Percentiles rank a stretch among this genome's conserved stretches.
Evolutionary conservation across 441 rosid species (phyloP).

Genomic region (Flueggea neowawraea): DNA sequence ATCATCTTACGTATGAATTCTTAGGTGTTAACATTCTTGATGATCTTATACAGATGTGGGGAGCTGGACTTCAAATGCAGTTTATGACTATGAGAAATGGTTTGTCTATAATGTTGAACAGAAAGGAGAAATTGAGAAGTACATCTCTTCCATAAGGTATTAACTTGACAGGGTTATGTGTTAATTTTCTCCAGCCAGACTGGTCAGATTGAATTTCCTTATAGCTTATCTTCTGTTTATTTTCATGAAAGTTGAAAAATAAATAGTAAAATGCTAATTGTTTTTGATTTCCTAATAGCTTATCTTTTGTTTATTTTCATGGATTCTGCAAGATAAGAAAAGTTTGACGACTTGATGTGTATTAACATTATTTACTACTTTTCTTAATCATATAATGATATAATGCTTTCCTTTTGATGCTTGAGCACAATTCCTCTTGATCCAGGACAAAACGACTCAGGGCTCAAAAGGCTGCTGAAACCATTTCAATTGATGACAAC

Average conservation of each 20-base stretch:
- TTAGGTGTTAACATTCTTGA: not conserved
- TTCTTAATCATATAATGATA: no score
- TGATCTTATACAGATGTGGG: constrained; percentile 41
- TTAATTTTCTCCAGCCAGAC: no score
- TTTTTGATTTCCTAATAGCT: no score
- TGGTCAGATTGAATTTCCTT: not conserved
- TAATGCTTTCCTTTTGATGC: no score
- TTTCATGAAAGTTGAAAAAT: no score
- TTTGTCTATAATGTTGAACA: constrained; percentile 51
- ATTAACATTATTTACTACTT: no score
- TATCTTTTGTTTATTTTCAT: no score
- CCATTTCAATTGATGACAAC: constrained; percentile 1
- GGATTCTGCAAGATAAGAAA: no score
- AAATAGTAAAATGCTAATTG: no score
- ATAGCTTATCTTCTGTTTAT: not conserved
- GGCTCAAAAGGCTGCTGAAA: constrained; percentile 7
- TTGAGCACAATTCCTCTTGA: no score
- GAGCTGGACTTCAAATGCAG: constrained; percentile 23
- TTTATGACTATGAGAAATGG: constrained; percentile 71
- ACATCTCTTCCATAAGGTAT: constrained; percentile 52
- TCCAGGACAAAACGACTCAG: constrained; percentile 33
- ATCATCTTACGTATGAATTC: not conserved
- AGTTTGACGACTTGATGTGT: no score
- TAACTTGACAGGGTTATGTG: no score
- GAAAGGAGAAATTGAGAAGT: constrained; percentile 52